These are phyloP conservation scores for Neophaeococcomyces mojaviensis DNA, from an alignment of 2,329 filamentous ascomycete genomes.

Conservation along the genomic window DNA sequence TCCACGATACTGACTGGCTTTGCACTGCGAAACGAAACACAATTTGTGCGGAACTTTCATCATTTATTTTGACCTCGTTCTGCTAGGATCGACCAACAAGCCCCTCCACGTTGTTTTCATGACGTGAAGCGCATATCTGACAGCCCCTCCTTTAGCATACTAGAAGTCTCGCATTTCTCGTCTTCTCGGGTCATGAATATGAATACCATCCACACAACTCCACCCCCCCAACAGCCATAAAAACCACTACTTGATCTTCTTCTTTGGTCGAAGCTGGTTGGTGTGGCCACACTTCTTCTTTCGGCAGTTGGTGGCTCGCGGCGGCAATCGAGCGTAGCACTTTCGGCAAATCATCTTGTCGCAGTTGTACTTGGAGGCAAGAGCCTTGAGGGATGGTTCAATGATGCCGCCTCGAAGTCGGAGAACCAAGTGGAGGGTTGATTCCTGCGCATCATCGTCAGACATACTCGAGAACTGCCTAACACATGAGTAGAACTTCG, in stretches of 20 bases:
- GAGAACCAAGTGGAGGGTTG: constrained; percentile 95
- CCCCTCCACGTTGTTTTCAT: neutral
- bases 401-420: constrained; percentile 99
- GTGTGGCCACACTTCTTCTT: constrained; percentile 99
- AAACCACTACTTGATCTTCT: constrained; percentile 93
- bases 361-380: constrained; percentile 99
- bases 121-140: too few species aligned
- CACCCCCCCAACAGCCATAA: constrained; percentile 18
- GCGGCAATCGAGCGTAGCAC: constrained; percentile 98
- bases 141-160: too few species aligned
- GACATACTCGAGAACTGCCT: constrained; percentile 12
- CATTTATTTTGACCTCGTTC: neutral
- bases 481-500: too few species aligned
- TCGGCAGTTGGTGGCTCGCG: constrained; percentile 98
- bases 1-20: constrained; percentile 4
- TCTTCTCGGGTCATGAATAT: too few species aligned
- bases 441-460: constrained; percentile 57
- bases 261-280: constrained; percentile 99
- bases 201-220: too few species aligned
- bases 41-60: neutral
- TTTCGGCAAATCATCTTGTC: constrained; percentile 99
- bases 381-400: constrained; percentile 96
- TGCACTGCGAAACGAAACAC: constrained; percentile 8
- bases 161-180: too few species aligned
- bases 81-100: neutral